phyloP scores from a whole-genome alignment of 2,329 filamentous ascomycete genomes.

The Aspergillus aculeatus region DNA sequence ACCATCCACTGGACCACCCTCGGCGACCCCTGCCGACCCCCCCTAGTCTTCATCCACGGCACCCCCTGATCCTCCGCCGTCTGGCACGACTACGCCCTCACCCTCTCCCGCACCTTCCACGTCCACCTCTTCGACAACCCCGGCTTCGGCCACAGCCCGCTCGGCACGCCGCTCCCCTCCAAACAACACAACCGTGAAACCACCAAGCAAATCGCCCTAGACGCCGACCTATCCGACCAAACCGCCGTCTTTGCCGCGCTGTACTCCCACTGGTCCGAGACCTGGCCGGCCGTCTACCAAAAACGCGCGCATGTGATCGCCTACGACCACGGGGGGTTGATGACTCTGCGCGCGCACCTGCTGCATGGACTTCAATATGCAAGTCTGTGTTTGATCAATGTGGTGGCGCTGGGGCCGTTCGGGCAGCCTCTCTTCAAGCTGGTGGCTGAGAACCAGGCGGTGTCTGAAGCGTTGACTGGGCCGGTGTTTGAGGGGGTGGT shows the following conservation, averaged over 20 bases:
- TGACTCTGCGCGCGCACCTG: conserved; percentile 41
- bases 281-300: conserved; percentile 14
- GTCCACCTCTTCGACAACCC: conserved; percentile 50
- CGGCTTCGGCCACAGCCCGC: conserved; percentile 44
- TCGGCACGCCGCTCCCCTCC: conserved; percentile 16
- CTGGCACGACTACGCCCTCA: conserved; percentile 38
- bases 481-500: conserved; percentile 42
- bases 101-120: conserved; percentile 36
- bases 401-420: conserved; percentile 46
- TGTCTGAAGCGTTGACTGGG: conserved; percentile 38
- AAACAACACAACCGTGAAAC: too few species aligned
- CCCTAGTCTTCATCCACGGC: conserved; percentile 48
- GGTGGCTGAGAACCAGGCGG: conserved; percentile 34
- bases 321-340: conserved; percentile 48
- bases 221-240: conserved; percentile 42
- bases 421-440: conserved; percentile 47
- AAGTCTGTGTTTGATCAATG: conserved; percentile 45
- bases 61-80: conserved; percentile 49
- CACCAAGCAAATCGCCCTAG: conserved; percentile 20
- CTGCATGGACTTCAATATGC: conserved; percentile 39
- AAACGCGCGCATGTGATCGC: conserved; percentile 42
- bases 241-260: conserved; percentile 41
- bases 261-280: conserved; percentile 30
- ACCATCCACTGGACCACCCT: conserved; percentile 36
- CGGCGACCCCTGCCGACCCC: conserved; percentile 29